Base-by-base conservation (phyloP, 352 stramenopile genomes). In the Phytophthora citricola region DNA sequence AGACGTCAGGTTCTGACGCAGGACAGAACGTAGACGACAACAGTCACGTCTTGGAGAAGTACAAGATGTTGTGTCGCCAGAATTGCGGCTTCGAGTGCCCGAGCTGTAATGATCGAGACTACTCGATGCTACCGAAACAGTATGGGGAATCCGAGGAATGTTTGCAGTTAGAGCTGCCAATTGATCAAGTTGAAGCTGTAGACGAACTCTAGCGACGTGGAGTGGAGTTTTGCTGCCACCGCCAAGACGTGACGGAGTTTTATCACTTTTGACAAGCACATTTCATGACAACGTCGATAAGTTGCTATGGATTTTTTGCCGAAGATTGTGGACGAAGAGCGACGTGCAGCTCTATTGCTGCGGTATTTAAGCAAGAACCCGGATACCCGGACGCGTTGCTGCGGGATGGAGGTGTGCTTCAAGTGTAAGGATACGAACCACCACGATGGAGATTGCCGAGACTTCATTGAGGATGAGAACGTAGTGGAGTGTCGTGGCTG, bases 341-440 rank as follows among this genome's bases (percentile, higher is more conserved):
- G 81, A 3, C 81, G 76, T 14, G 79, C 78, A 26, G 65, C 77
- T 29, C 65, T 90, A 60, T 52, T 87, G 46, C 56, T 90, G 43
- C 63, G 77, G 29, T 68, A 87, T 31, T 63, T 88, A 7, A 75
- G 70, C 46, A 47, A 76, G 48, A 44, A 87, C 41, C 81, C 78
- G 3, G 64, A 88, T 44, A 78, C 72, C n/a, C 31, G 58, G 27
- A 90, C 81, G 12, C n/a, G n/a, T n/a, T n/a, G n/a, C n/a, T n/a
- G n/a, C n/a, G n/a, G n/a, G n/a, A n/a, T n/a, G n/a, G n/a, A n/a
- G 1, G 72, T 88, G 45, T 90, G 81, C 54, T 90, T 90, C 46
- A 90, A 90, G 53, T 90, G 81, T 72, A 90, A 90, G 56, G n/a
- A n/a, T n/a, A n/a, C n/a, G n/a, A n/a, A n/a, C n/a, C n/a, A n/a